These are phyloP conservation scores for Pichia membranifaciens DNA, from an alignment of 805 yeast genomes.

Conservation along the genomic window DNA sequence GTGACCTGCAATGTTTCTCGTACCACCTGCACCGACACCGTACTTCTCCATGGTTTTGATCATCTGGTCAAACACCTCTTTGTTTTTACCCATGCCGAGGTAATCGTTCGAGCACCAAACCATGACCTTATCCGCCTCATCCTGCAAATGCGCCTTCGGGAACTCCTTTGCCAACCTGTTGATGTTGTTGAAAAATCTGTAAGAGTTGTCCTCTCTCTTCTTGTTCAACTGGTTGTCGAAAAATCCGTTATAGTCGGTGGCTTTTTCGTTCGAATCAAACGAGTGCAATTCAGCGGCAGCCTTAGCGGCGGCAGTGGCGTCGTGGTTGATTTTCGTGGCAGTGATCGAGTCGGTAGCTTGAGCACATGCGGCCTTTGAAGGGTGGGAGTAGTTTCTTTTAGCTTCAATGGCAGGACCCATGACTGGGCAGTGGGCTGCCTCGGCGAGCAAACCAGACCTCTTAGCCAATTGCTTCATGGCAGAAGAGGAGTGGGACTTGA, in stretches of 20 bases:
- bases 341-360: slow-evolving; percentile 38
- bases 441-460: slow-evolving; percentile 39
- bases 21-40: slow-evolving; percentile 99
- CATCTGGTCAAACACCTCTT: slow-evolving; percentile 68
- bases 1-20: slow-evolving; percentile 98
- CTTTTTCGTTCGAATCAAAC: slow-evolving; percentile 40
- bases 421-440: slow-evolving; percentile 82
- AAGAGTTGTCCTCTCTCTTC: slow-evolving; percentile 85
- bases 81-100: slow-evolving; percentile 87
- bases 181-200: slow-evolving; percentile 94
- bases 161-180: slow-evolving; percentile 91
- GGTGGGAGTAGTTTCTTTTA: slow-evolving; percentile 40
- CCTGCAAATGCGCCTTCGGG: slow-evolving; percentile 83
- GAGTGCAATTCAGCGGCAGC: neutral
- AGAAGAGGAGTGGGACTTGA: slow-evolving; percentile 50
- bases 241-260: slow-evolving; percentile 68
- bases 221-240: slow-evolving; percentile 60
- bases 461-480: slow-evolving; percentile 53
- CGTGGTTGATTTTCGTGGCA: slow-evolving; percentile 21
- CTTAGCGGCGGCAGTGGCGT: slow-evolving; percentile 31
- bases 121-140: slow-evolving; percentile 77
- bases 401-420: slow-evolving; percentile 70
- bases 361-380: slow-evolving; percentile 41
- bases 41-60: slow-evolving; percentile 74
- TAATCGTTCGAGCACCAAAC: slow-evolving; percentile 99